Evolutionary conservation across 345 rosid genomes (phyloP).

Genomic region (Conringia planisiliqua): DNA sequence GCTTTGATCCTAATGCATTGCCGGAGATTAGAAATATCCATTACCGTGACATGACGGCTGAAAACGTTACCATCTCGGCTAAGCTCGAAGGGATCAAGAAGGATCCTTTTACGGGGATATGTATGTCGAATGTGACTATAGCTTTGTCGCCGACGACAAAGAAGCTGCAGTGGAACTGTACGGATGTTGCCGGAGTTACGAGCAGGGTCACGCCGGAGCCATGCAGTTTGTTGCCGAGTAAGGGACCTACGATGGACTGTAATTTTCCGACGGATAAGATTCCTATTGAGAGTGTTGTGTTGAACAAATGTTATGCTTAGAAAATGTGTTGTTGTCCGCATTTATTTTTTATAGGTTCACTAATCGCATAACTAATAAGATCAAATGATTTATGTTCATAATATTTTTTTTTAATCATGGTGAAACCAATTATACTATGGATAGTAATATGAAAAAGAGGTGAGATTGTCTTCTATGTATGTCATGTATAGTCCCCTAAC

Average conservation of each 20-base stretch:
- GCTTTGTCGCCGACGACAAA: slow-evolving; percentile 33
- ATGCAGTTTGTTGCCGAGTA: slow-evolving; percentile 46
- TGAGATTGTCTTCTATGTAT: too few relatives aligned
- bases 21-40: slow-evolving; percentile 48
- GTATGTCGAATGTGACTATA: slow-evolving; percentile 59
- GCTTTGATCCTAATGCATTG: slow-evolving; percentile 52
- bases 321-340: background rate
- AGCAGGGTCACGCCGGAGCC: slow-evolving; percentile 54
- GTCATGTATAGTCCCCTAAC: too few relatives aligned
- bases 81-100: slow-evolving; percentile 46
- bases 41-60: slow-evolving; percentile 49
- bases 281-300: slow-evolving; percentile 39
- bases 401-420: too few relatives aligned
- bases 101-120: slow-evolving; percentile 47
- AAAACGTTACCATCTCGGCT: slow-evolving; percentile 53
- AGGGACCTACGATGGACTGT: slow-evolving; percentile 37
- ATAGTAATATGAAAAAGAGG: too few relatives aligned
- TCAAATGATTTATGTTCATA: too few relatives aligned
- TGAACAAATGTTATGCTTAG: slow-evolving; percentile 42
- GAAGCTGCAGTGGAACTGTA: slow-evolving; percentile 64
- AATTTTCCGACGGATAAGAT: slow-evolving; percentile 43
- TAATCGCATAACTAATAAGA: background rate
- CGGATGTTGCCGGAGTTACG: slow-evolving; percentile 45
- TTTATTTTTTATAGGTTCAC: background rate
- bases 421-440: too few relatives aligned